Evolutionary conservation across 495 filamentous ascomycete genomes (phyloP).

Genomic region (Penicillium salamii): DNA sequence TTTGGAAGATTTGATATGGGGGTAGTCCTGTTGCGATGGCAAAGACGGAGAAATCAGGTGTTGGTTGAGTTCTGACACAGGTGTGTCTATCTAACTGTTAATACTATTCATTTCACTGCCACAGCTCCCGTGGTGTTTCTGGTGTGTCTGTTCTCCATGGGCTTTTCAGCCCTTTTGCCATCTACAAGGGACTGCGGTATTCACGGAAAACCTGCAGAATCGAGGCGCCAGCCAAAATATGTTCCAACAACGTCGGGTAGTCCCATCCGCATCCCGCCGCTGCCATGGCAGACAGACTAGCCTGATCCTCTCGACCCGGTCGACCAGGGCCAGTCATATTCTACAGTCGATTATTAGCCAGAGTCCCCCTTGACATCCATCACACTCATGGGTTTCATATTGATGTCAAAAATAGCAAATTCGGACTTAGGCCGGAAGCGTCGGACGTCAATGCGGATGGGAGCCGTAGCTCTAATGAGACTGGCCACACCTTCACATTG

Average conservation of each 20-base stretch:
- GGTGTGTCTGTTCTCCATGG: neutral
- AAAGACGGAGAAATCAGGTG: neutral
- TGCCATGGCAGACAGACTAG: conserved; percentile 27
- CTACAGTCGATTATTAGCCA: conserved; percentile 5
- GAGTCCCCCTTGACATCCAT: neutral
- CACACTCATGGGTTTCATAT: conserved; percentile 40
- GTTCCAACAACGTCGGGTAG: conserved; percentile 21
- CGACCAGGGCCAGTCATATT: conserved; percentile 33
- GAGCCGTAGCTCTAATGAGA: conserved; percentile 28
- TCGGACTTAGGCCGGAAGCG: conserved; percentile 20
- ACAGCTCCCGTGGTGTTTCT: neutral
- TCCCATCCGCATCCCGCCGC: conserved; percentile 26
- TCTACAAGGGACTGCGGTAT: conserved; percentile 18
- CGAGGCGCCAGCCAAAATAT: conserved; percentile 18
- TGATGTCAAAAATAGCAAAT: conserved; percentile 44
- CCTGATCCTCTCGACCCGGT: conserved; percentile 30
- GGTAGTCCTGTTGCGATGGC: neutral
- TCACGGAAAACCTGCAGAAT: conserved; percentile 13
- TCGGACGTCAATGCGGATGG: conserved; percentile 35
- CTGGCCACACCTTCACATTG: conserved; percentile 31
- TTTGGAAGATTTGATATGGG: neutral
- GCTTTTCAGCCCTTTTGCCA: neutral
- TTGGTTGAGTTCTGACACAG: neutral
- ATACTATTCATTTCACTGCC: neutral
- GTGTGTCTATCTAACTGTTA: neutral